phyloP scores from a whole-genome alignment of 2,329 filamentous ascomycete species.

The Colletotrichum chrysophilum region DNA sequence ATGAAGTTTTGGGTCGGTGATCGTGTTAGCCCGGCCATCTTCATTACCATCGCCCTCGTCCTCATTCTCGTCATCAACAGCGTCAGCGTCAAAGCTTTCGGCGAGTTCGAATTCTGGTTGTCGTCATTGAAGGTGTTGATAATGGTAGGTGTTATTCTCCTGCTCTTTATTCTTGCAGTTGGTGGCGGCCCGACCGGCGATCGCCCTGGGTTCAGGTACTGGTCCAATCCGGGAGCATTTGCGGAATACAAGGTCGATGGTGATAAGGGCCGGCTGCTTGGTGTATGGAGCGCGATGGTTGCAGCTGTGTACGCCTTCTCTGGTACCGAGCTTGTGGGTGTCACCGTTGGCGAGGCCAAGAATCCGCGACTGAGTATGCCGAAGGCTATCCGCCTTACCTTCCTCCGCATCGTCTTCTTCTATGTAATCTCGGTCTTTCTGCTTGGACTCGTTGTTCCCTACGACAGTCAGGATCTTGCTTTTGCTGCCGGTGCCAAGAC shows the following conservation, averaged over 20 bases:
- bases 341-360: conserved; percentile 72
- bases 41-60: conserved; percentile 16
- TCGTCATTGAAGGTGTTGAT: conserved; percentile 49
- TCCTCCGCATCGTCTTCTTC: conserved; percentile 73
- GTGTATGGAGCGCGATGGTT: conserved; percentile 42
- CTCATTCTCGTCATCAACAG: conserved; percentile 49
- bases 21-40: conserved; percentile 10
- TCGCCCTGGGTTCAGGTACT: conserved; percentile 48
- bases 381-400: conserved; percentile 70
- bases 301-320: conserved; percentile 44
- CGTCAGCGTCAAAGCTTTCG: conserved; percentile 41
- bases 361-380: conserved; percentile 72
- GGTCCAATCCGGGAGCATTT: conserved; percentile 48
- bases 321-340: conserved; percentile 70
- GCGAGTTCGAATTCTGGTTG: conserved; percentile 48
- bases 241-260: conserved; percentile 38
- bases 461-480: conserved; percentile 52
- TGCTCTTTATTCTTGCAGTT: conserved; percentile 42
- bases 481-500: conserved; percentile 45
- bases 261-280: conserved; percentile 40
- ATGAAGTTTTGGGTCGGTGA: conserved; percentile 17
- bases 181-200: conserved; percentile 42
- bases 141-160: conserved; percentile 43
- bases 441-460: conserved; percentile 71
- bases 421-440: conserved; percentile 70